Base-by-base conservation (phyloP, 1,284 basidiomycete species). In the Peniophora sp. region DNA sequence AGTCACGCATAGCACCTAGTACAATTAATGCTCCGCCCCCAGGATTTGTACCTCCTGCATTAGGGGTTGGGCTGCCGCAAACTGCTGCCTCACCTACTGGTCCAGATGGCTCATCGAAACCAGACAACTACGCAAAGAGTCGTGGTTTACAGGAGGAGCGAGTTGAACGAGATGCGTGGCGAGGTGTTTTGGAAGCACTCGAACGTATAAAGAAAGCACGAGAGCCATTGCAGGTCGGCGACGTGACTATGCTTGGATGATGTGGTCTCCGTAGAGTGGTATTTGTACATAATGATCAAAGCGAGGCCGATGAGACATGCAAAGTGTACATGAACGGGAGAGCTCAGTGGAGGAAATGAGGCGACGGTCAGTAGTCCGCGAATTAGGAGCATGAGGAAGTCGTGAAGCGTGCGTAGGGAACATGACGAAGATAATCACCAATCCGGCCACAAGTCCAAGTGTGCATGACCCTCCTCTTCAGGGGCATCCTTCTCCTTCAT, bases 1-100 rank as follows among this genome's bases (percentile, higher is more conserved):
- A 87, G 60, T 83, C 85, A n/a, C 80, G 87, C 53, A 88, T 90
- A 55, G 84, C 88, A 27, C 86, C 88, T 2, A 85, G 85, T 18
- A 81, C 87, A 14, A 88, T 91, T 58, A 84, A 81, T 49, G 87
- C 88, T 2, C 87, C 87, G 34, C 75, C 81, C 3, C 74, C 73
- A 0, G 78, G 77, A 23, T 88, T 88, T 63, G 68, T 88, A 10
- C 87, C 87, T 9, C 79, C 85, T 9, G 81, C 85, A 2, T 75
- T 87, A 10, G 87, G 88, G 11, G 84, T 88, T n/a, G 84, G 83
- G 1, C 72, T 86, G 51, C 84, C 85, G 9, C 15, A 45, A 22
- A 14, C 43, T 41, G 39, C 20, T 5, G 12, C 27, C 12, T 5
- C 6, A n/a, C n/a, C 37, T 15, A 8, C 37, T 41, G 37, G 18